Conservation (phyloP, 2,329 filamentous ascomycete species). For the Volutella citrinella region DNA sequence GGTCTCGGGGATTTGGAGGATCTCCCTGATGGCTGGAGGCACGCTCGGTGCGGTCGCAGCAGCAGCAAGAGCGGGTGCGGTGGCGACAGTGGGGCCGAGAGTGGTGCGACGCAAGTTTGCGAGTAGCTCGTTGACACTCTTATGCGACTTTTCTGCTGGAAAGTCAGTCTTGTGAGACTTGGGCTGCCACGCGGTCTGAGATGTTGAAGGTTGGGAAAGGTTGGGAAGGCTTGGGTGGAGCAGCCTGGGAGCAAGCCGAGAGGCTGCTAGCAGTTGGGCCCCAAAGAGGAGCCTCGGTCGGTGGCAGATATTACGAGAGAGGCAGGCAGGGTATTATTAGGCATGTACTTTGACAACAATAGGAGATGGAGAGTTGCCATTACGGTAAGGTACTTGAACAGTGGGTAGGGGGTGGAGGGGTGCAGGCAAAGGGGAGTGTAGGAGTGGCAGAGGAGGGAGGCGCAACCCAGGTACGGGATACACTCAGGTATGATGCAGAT, state of each 20-base stretch:
- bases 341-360: no score
- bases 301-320: no score
- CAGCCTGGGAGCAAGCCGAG: constrained; percentile 27
- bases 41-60: constrained; percentile 47
- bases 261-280: constrained; percentile 14
- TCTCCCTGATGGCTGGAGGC: constrained; percentile 55
- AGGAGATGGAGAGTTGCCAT: no score
- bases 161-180: constrained; percentile 24
- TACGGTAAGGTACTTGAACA: no score
- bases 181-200: constrained; percentile 26
- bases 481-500: no score
- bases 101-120: constrained; percentile 51
- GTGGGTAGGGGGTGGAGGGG: constrained; percentile 7
- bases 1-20: constrained; percentile 58
- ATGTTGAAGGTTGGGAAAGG: constrained; percentile 10
- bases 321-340: no score
- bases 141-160: constrained; percentile 30
- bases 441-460: no score
- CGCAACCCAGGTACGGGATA: no score
- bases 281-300: no score
- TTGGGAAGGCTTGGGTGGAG: no score
- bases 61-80: constrained; percentile 23
- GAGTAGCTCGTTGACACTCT: constrained; percentile 58
- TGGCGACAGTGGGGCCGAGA: constrained; percentile 24
- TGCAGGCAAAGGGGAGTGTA: constrained; percentile 5